phyloP scores from a whole-genome alignment of 257 asterid species.

The Nicotiana otophora region DNA sequence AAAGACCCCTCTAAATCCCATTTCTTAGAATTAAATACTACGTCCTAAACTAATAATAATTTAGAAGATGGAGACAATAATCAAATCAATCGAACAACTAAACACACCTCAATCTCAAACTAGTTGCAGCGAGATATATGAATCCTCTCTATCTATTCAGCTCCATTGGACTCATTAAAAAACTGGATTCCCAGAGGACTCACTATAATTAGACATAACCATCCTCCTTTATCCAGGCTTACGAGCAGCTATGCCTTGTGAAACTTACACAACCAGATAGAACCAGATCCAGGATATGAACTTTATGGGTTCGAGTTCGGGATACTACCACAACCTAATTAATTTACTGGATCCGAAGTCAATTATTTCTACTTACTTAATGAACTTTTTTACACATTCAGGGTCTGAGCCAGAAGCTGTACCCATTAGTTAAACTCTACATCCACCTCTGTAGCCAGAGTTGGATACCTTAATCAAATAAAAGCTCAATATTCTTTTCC shows the following conservation, averaged over 20 bases:
- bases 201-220: not conserved
- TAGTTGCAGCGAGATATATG: not conserved
- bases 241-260: not conserved
- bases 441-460: not conserved
- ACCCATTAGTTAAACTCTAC: too few species aligned
- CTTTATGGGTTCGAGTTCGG: too few species aligned
- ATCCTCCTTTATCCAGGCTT: not conserved
- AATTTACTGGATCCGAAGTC: too few species aligned
- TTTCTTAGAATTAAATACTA: not conserved
- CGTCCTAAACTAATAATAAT: not conserved
- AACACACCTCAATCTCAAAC: not conserved
- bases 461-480: not conserved
- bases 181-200: not conserved
- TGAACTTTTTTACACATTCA: too few species aligned
- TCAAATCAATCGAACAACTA: not conserved
- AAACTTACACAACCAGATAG: not conserved
- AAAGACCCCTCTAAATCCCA: not conserved
- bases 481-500: not conserved
- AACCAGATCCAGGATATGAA: too few species aligned
- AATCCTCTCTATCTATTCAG: not conserved
- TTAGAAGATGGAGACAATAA: not conserved
- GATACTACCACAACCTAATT: too few species aligned
- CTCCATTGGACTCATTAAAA: not conserved
- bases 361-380: too few species aligned
- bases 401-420: too few species aligned